A percentile compares a stretch with the other conserved stretches of the same genome.
Evolutionary conservation across 495 filamentous ascomycete genomes (phyloP).

Genomic region (Aspergillus incahuasiensis): DNA sequence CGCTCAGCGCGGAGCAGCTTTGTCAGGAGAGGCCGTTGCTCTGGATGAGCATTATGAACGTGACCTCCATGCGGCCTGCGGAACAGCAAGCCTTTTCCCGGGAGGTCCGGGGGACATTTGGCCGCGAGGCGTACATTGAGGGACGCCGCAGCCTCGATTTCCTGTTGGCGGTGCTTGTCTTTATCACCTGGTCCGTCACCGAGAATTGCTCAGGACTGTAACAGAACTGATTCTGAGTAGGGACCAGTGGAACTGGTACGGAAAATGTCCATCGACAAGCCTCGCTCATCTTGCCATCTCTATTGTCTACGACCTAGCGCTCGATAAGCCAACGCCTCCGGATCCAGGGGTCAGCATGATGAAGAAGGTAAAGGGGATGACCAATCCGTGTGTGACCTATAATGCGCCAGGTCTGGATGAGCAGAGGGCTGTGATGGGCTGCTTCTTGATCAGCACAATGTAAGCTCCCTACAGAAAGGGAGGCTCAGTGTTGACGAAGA

Average conservation of each 20-base stretch:
- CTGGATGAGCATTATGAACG: slow-evolving; percentile 8
- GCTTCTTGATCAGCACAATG: slow-evolving; percentile 3
- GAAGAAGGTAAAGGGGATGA: too few species aligned
- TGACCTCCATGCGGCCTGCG: not conserved
- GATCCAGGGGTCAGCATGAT: too few species aligned
- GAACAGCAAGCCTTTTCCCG: slow-evolving; percentile 4
- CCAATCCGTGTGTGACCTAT: too few species aligned
- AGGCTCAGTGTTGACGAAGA: not conserved
- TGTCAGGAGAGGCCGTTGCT: slow-evolving; percentile 3
- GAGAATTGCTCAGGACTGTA: not conserved
- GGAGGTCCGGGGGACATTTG: not conserved
- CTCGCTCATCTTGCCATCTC: slow-evolving; percentile 3
- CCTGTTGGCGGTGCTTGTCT: slow-evolving; percentile 1
- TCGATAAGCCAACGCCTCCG: slow-evolving; percentile 1
- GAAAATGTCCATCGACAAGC: not conserved
- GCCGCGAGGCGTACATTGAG: not conserved
- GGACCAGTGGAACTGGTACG: not conserved
- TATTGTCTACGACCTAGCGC: slow-evolving; percentile 6
- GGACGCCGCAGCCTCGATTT: slow-evolving; percentile 2
- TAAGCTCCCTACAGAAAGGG: not conserved
- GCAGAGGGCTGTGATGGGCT: slow-evolving; percentile 1
- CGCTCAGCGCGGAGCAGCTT: slow-evolving; percentile 1
- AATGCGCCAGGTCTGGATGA: too few species aligned
- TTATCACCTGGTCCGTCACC: slow-evolving; percentile 1
- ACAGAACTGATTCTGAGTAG: not conserved